Evolutionary conservation across 768 basidiomycete species (phyloP).

Genomic region (Tylopilus plumbeoviolaceoides): DNA sequence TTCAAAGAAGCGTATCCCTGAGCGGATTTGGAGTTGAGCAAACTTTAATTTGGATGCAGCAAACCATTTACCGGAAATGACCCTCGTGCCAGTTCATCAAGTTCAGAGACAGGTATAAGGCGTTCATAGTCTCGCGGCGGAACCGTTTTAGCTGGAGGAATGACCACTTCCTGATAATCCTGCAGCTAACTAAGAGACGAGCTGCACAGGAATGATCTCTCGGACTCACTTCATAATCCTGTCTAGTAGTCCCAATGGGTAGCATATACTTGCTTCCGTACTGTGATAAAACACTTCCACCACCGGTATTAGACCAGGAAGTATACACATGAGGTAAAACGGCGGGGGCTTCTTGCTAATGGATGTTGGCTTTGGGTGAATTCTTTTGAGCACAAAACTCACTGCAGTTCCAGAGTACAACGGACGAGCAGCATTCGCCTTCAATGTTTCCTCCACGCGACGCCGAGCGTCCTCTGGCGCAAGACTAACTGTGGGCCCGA

Average conservation of each 20-base stretch:
- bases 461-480: slow-evolving; percentile 46
- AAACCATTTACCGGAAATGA: slow-evolving; percentile 70
- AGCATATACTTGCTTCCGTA: slow-evolving; percentile 75
- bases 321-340: slow-evolving; percentile 88
- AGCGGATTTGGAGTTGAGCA: neutral
- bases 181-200: slow-evolving; percentile 30
- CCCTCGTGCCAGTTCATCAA: slow-evolving; percentile 72
- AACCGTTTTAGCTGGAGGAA: slow-evolving; percentile 79
- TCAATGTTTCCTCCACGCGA: slow-evolving; percentile 59
- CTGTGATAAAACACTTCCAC: slow-evolving; percentile 60
- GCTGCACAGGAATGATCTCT: neutral
- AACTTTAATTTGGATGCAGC: neutral
- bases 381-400: slow-evolving; percentile 12
- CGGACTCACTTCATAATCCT: slow-evolving; percentile 56
- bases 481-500: slow-evolving; percentile 27
- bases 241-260: slow-evolving; percentile 76
- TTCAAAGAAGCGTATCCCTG: slow-evolving; percentile 88
- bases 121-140: slow-evolving; percentile 71
- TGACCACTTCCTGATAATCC: slow-evolving; percentile 85
- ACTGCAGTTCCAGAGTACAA: slow-evolving; percentile 58
- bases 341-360: slow-evolving; percentile 52
- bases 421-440: slow-evolving; percentile 61
- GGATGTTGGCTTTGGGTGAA: slow-evolving; percentile 6
- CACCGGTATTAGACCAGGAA: slow-evolving; percentile 52
- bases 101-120: slow-evolving; percentile 63